A percentile compares a stretch with the other conserved stretches of the same genome.
These are phyloP conservation scores for Aspergillus sparsus DNA, from an alignment of 495 filamentous ascomycete species.

Conservation along the genomic window DNA sequence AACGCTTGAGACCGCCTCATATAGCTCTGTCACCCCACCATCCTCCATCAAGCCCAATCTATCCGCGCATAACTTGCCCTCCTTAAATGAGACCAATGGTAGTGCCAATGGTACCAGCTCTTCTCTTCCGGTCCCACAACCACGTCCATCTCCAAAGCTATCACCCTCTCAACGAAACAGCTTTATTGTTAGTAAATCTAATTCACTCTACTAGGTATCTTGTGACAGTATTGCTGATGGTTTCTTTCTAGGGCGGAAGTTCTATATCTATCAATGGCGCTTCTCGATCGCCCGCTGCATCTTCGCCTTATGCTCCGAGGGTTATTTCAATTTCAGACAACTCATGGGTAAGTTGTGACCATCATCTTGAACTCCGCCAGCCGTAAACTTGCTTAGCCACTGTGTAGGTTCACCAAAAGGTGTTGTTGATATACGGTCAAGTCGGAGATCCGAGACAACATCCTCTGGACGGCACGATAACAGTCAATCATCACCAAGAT, in stretches of 20 bases:
- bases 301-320: conserved; percentile 76
- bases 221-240: conserved; percentile 9
- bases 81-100: conserved; percentile 46
- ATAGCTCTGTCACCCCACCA: conserved; percentile 58
- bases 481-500: conserved; percentile 79
- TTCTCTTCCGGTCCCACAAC: conserved; percentile 39
- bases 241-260: conserved; percentile 36
- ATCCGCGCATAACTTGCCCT: conserved; percentile 56
- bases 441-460: conserved; percentile 71
- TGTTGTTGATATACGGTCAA: conserved; percentile 76
- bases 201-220: background rate
- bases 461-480: conserved; percentile 75
- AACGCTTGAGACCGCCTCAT: conserved; percentile 60
- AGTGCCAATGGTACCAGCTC: conserved; percentile 40
- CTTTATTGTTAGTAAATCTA: conserved; percentile 42
- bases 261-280: conserved; percentile 54
- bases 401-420: conserved; percentile 80
- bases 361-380: background rate
- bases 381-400: background rate
- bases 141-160: conserved; percentile 43
- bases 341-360: conserved; percentile 65
- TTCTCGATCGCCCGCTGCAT: conserved; percentile 52
- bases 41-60: conserved; percentile 59
- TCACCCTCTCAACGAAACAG: conserved; percentile 53
- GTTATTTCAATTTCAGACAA: conserved; percentile 76